Conservation (phyloP, 2,329 filamentous ascomycete species). For the Didymella keratinophila region DNA sequence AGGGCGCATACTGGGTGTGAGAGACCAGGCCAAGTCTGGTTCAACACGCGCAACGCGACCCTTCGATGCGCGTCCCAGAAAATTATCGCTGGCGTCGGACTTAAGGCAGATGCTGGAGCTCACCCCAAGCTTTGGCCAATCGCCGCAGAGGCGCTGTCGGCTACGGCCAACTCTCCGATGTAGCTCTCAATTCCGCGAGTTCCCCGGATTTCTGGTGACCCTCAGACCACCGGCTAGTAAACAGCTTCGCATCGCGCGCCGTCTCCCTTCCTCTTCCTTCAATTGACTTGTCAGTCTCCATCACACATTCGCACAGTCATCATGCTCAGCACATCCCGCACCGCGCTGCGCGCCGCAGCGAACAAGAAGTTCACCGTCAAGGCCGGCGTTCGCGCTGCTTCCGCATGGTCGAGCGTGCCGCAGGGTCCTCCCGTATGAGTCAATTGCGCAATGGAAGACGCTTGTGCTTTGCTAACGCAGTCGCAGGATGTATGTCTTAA, state of each 20-base stretch:
- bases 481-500: conserved; percentile 46
- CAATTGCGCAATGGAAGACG: conserved; percentile 22
- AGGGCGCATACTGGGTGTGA: conserved; percentile 40
- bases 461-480: conserved; percentile 28
- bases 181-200: conserved; percentile 30
- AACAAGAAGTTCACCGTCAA: conserved; percentile 45
- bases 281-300: conserved; percentile 15
- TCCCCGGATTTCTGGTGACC: conserved; percentile 32
- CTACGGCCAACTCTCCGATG: conserved; percentile 23
- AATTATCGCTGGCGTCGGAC: conserved; percentile 31
- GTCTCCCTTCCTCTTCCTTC: background rate
- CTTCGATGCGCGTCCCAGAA: conserved; percentile 23
- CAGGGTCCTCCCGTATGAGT: conserved; percentile 94
- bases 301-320: conserved; percentile 23
- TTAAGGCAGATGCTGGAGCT: conserved; percentile 20
- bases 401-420: conserved; percentile 88
- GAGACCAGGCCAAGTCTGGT: too few relatives aligned
- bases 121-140: conserved; percentile 25
- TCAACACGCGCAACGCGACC: too few relatives aligned
- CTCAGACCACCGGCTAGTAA: conserved; percentile 7
- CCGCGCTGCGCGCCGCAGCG: conserved; percentile 50
- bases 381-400: conserved; percentile 67
- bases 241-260: conserved; percentile 17
- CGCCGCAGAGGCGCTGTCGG: conserved; percentile 22
- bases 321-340: conserved; percentile 51